These are phyloP conservation scores for Pyrenochaeta sp. DNA, from an alignment of 2,329 filamentous ascomycete genomes.

Conservation along the genomic window DNA sequence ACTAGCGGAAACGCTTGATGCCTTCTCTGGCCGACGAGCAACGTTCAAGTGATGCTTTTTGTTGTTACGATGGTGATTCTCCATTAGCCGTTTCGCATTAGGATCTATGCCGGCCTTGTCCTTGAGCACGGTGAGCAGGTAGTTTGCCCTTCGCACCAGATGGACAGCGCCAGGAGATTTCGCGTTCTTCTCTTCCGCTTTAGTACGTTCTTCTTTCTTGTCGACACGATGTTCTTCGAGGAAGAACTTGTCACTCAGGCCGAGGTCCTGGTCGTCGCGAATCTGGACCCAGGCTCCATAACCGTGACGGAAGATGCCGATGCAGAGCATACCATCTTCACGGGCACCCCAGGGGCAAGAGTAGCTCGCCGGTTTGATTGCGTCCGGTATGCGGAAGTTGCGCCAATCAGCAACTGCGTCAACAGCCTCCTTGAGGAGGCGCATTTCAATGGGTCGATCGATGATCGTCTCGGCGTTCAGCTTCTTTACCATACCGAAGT, in stretches of 20 bases:
- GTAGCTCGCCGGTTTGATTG: conserved; percentile 91
- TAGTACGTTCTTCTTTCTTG: conserved; percentile 91
- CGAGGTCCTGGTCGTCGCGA: conserved; percentile 87
- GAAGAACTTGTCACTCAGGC: conserved; percentile 90
- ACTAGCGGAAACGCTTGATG: conserved; percentile 72
- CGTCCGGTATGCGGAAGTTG: conserved; percentile 87
- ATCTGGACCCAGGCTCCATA: conserved; percentile 97
- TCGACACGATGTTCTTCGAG: conserved; percentile 98
- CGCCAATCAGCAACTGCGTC: conserved; percentile 71
- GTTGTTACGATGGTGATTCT: conserved; percentile 95
- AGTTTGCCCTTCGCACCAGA: conserved; percentile 92
- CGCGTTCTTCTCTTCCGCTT: conserved; percentile 73
- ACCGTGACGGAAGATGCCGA: conserved; percentile 91
- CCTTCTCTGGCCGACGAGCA: conserved; percentile 66
- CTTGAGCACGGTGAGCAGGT: conserved; percentile 92
- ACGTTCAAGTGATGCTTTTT: conserved; percentile 72
- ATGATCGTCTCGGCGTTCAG: conserved; percentile 95
- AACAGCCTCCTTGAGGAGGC: conserved; percentile 79
- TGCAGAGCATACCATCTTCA: conserved; percentile 96
- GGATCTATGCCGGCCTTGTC: conserved; percentile 79
- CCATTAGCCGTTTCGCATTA: conserved; percentile 78
- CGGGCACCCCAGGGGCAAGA: conserved; percentile 89
- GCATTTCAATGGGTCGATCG: conserved; percentile 88
- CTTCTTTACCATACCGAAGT: conserved; percentile 91
- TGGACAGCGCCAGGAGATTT: conserved; percentile 98